Conservation (phyloP, 345 rosid genomes). For the Rhodamnia argentea region DNA sequence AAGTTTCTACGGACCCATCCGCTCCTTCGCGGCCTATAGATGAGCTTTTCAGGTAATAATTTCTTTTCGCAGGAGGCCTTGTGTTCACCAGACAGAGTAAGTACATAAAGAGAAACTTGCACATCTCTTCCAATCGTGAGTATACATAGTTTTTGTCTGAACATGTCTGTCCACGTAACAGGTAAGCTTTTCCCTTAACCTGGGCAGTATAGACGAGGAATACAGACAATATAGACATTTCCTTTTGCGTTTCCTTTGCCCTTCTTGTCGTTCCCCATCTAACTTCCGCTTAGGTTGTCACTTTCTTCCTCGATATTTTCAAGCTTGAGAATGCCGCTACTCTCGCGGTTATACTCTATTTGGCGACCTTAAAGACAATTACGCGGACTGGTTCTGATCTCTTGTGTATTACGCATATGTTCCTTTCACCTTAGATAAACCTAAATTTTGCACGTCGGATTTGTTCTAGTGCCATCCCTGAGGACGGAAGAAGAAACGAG, state of each 20-base stretch:
- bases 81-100: background rate
- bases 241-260: background rate
- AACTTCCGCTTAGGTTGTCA: background rate
- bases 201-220: background rate
- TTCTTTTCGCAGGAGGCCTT: background rate
- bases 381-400: background rate
- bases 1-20: conserved; percentile 66
- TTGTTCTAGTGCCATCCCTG: conserved; percentile 53
- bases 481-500: conserved; percentile 75
- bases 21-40: conserved; percentile 49
- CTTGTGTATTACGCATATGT: background rate
- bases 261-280: background rate
- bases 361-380: background rate
- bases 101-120: background rate
- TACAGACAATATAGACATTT: background rate
- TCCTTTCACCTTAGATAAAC: background rate
- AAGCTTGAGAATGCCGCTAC: background rate
- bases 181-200: background rate
- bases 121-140: background rate
- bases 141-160: background rate
- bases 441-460: background rate
- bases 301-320: background rate
- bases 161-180: background rate
- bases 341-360: background rate
- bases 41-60: conserved; percentile 77